These are phyloP conservation scores for Euphrasia arctica DNA, from an alignment of 305 asterid species.

Conservation along the genomic window DNA sequence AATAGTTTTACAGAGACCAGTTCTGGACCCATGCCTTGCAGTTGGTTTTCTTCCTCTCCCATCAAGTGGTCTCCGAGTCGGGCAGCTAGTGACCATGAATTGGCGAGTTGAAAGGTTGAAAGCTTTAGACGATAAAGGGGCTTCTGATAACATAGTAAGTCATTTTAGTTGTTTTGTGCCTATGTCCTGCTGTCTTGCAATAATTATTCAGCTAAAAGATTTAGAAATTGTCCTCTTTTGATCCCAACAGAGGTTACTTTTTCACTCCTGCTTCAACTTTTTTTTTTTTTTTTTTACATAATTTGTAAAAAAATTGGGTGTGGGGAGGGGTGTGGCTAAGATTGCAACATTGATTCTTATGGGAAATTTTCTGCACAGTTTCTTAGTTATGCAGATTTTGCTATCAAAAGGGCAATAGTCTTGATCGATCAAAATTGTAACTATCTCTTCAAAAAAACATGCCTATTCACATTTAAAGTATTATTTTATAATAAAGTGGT, in stretches of 20 bases:
- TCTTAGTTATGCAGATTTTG: no score
- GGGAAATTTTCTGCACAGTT: no score
- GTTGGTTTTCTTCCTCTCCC: slow-evolving; percentile 97
- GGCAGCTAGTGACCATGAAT: slow-evolving; percentile 89
- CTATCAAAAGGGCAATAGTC: no score
- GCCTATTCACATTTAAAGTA: no score
- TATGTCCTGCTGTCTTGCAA: not conserved
- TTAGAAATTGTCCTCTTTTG: not conserved
- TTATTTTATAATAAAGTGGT: no score
- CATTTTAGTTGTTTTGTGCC: slow-evolving; percentile 1
- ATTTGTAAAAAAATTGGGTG: no score
- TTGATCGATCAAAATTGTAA: no score
- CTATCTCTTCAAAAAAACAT: no score
- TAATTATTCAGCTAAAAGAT: not conserved
- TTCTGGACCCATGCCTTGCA: slow-evolving; percentile 95
- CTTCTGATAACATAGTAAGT: slow-evolving; percentile 56
- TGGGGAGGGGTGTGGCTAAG: no score
- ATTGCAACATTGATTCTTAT: no score
- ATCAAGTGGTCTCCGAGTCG: slow-evolving; percentile 85
- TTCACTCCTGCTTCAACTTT: not conserved
- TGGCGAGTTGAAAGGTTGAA: slow-evolving; percentile 96
- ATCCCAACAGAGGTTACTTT: not conserved
- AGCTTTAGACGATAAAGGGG: slow-evolving; percentile 41
- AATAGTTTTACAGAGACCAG: slow-evolving; percentile 77
- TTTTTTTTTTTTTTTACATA: no score